These are phyloP conservation scores for Heritiera littoralis DNA, from an alignment of 345 rosid genomes.

Conservation along the genomic window DNA sequence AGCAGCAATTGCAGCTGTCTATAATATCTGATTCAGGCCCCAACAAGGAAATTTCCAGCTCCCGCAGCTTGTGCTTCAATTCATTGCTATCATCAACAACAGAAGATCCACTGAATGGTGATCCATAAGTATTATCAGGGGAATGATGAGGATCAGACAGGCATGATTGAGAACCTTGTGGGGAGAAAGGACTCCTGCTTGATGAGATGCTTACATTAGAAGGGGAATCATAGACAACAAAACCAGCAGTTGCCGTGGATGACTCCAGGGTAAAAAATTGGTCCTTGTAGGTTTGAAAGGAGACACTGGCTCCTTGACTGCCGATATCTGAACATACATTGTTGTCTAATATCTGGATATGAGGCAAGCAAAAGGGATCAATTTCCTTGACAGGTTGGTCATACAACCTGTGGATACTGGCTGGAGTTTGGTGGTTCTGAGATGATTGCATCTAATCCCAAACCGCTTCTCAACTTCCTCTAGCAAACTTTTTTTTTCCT, in stretches of 20 bases:
- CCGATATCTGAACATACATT: conserved; percentile 50
- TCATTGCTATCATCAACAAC: conserved; percentile 48
- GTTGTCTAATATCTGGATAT: conserved; percentile 49
- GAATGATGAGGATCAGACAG: conserved; percentile 74
- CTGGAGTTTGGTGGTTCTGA: conserved; percentile 54
- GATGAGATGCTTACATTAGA: conserved; percentile 63
- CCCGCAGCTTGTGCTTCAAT: conserved; percentile 61
- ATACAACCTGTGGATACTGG: conserved; percentile 53
- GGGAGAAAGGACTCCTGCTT: conserved; percentile 66
- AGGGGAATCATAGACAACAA: conserved; percentile 62
- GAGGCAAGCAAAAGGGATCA: conserved; percentile 49
- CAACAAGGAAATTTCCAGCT: conserved; percentile 64
- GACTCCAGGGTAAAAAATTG: conserved; percentile 81
- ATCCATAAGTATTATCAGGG: conserved; percentile 64
- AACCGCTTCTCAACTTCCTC: conserved; percentile 4
- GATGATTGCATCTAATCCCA: conserved; percentile 64
- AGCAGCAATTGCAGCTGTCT: conserved; percentile 53
- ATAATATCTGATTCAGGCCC: conserved; percentile 59
- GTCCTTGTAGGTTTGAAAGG: conserved; percentile 52
- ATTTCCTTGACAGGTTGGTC: conserved; percentile 48
- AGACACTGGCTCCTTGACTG: conserved; percentile 49
- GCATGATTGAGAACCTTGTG: conserved; percentile 83
- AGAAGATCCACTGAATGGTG: conserved; percentile 85
- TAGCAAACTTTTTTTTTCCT: neutral
- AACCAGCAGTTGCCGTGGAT: conserved; percentile 50